Evolutionary conservation across 1,139 yeast genomes (phyloP), one percentile per base, ranked within the genome.

Genomic region (Martiniozyma asiatica): DNA sequence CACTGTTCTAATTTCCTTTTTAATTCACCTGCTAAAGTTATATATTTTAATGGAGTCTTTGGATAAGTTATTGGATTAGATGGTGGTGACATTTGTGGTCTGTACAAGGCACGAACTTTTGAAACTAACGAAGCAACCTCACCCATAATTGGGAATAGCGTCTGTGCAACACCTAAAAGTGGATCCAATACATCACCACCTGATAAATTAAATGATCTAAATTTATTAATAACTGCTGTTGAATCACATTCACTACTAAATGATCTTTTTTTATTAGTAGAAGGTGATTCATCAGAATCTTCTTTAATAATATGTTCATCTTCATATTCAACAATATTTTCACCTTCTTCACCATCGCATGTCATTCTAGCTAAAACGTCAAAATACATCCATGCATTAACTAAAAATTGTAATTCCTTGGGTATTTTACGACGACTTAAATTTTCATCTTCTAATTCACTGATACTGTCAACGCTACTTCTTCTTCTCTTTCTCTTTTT

Each of bases 311-410:
- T n/a, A 6, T 21, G 8, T 10, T 24, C 13, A 10, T 24, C 12
- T n/a, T 22, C 24, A 13, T 24, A 24, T 10, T 27, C 30, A 8
- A 27, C 26, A 6, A 11, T 6, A 15, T 26, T 34, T 3, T 24
- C 31, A 14, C 29, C 26, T 6, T 35, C 39, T 13, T 37, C 36
- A 9, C 58, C 49, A 32, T 64, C 70, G 13, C 75, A 62, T 0
- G 80, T 72, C 65, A 75, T 65, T 37, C 75, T 68, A 1, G 80
- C 73, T 36, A 74, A 53, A 3, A 74, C 80, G 48, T 74, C 81
- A 42, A 71, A 64, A 47, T 75, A 75, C 27, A 73, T 59, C 74
- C 80, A 75, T 20, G 68, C 63, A 45, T 74, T 73, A 53, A 73
- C 70, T 29, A 74, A 53, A 38, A 69, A 70, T 42, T 62, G 73